Conservation (phyloP, 192 early-diverging fungal species). For the Geranomyces variabilis region DNA sequence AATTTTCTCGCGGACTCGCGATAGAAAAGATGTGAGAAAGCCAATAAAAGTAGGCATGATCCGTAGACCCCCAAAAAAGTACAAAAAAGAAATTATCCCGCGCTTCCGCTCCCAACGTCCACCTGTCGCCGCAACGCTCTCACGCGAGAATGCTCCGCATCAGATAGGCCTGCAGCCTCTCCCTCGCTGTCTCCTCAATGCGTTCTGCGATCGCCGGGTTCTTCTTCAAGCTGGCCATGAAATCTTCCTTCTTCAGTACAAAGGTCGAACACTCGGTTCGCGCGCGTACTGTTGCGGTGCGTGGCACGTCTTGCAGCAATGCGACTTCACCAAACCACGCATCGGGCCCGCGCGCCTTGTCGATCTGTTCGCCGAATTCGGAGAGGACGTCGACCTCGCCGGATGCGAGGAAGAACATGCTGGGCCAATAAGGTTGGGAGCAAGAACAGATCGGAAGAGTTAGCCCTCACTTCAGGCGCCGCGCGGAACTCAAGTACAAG, state of each 20-base stretch:
- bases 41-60: neutral
- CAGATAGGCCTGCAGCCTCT: conserved; percentile 51
- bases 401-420: conserved; percentile 61
- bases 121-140: neutral
- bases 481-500: neutral
- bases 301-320: conserved; percentile 54
- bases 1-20: neutral
- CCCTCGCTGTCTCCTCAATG: conserved; percentile 47
- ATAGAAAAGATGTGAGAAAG: neutral
- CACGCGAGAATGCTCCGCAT: conserved; percentile 54
- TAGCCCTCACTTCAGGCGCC: too few species aligned
- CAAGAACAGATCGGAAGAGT: neutral
- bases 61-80: neutral
- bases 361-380: conserved; percentile 52
- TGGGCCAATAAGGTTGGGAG: conserved; percentile 2
- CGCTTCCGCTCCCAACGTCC: neutral
- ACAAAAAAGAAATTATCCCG: neutral
- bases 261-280: conserved; percentile 44
- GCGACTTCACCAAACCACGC: conserved; percentile 63
- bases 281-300: conserved; percentile 49
- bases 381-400: conserved; percentile 51
- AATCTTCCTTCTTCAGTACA: conserved; percentile 41
- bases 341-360: conserved; percentile 43
- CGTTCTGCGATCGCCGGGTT: conserved; percentile 39
- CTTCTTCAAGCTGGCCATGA: conserved; percentile 37